Base-by-base conservation (phyloP, 2,329 filamentous ascomycete genomes). In the Cercospora sp. region DNA sequence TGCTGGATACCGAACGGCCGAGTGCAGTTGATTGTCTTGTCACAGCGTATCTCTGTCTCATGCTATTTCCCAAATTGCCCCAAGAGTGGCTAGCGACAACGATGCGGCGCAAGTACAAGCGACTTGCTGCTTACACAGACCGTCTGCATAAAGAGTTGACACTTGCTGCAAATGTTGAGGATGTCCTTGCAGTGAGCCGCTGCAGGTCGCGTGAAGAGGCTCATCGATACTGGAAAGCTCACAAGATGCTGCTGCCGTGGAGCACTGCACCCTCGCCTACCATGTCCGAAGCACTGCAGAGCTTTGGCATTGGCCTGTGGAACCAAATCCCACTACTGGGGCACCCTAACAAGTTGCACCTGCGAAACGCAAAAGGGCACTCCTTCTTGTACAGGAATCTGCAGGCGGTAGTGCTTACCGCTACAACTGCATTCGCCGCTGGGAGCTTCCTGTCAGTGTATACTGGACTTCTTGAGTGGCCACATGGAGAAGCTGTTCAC, bases 21-120 rank as follows among this genome's bases (percentile, higher is more conserved):
- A 87, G 87, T 2, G 87, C 86, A 64, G 80, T 96, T 26, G 94
- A 97, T 79, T 97, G 92, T 76, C 79, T 97, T 58, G 89, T 88
- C 0, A 87, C 92, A 74, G 95, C 90, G 10, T 96, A 96, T 77
- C 82, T 98, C 39, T 85, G 88, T 1, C 81, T 97, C 60, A 91
- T 95, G 82, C 82, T 90, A 1, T 83, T 86, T 26, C 86, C 89
- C 0, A 79, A 85, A 8, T 77, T 91, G 23, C 87, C 88, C 16
- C 86, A 89, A 64, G 78, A 85, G 18, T 92, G 89, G 89, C 79
- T 91, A 5, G 81, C 82, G 67, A 84, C 87, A 61, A 83, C 84
- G 0, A 83, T 91, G 75, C 77, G 80, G 64, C 79, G 77, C 23
- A 86, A 87, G 66, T 82, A 80, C 68, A 77, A 77, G 18, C 75